Conservation (phyloP, 495 filamentous ascomycete species). For the Aspergillus olivimuriae region DNA sequence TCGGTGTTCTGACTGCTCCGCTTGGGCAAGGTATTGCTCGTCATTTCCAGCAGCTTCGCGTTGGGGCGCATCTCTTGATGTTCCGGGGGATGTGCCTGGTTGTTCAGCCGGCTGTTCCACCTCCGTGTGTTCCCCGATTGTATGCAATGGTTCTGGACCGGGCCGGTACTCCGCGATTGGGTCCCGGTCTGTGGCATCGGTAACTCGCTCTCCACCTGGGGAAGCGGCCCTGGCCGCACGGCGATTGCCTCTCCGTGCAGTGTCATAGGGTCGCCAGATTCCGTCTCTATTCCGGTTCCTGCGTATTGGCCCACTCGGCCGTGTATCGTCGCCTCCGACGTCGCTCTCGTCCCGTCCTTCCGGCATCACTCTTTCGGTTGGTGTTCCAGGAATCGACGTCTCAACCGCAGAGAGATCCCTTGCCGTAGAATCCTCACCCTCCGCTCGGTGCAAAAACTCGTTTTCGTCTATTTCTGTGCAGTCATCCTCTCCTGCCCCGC, state of each 20-base stretch:
- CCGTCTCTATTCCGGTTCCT: slow-evolving; percentile 1
- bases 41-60: background rate
- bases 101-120: background rate
- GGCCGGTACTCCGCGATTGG: background rate
- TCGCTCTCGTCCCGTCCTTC: background rate
- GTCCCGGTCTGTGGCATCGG: background rate
- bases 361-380: background rate
- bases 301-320: background rate
- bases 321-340: background rate
- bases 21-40: background rate
- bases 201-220: background rate
- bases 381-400: background rate
- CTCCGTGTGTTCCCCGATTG: background rate
- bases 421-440: background rate
- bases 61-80: background rate
- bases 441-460: background rate
- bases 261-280: background rate
- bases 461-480: background rate
- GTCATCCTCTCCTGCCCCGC: background rate
- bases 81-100: background rate
- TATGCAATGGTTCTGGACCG: background rate
- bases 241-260: slow-evolving; percentile 3
- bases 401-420: background rate
- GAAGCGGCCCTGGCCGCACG: background rate
- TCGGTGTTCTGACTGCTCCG: background rate